A percentile compares a stretch with the other conserved stretches of the same genome.
Conservation (phyloP, 116 monocot species). For the Zostera marina region DNA sequence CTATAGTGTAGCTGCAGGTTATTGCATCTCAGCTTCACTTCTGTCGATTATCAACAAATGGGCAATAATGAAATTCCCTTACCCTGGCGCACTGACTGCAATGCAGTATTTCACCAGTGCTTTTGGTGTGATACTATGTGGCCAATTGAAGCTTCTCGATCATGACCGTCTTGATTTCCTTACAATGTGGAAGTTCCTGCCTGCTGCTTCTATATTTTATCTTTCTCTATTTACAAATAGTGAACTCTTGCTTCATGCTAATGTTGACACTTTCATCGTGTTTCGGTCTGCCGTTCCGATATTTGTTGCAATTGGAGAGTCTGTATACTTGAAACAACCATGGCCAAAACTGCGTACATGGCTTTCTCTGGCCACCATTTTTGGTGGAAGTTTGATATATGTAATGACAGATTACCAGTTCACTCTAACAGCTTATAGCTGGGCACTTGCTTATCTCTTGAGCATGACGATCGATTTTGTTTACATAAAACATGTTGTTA, state of each 20-base stretch:
- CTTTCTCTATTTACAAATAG: conserved; percentile 76
- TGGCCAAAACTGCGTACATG: conserved; percentile 47
- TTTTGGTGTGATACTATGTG: conserved; percentile 37
- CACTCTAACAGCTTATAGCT: conserved; percentile 38
- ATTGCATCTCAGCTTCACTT: conserved; percentile 53
- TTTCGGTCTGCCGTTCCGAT: conserved; percentile 57
- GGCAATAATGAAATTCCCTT: conserved; percentile 62
- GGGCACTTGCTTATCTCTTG: conserved; percentile 45
- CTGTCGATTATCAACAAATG: conserved; percentile 79
- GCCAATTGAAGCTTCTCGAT: conserved; percentile 30
- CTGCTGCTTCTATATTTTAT: conserved; percentile 62
- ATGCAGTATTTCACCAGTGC: conserved; percentile 63
- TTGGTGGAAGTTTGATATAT: conserved; percentile 44
- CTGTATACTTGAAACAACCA: conserved; percentile 38
- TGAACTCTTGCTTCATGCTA: conserved; percentile 64
- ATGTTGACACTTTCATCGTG: conserved; percentile 71
- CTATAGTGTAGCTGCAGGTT: conserved; percentile 50
- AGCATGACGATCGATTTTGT: conserved; percentile 72
- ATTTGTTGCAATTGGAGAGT: conserved; percentile 47
- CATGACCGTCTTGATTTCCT: conserved; percentile 27
- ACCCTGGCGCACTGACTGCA: conserved; percentile 61
- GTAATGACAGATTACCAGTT: conserved; percentile 54
- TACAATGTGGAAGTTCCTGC: conserved; percentile 48
- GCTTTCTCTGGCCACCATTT: conserved; percentile 50
- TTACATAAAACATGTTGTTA: conserved; percentile 70